Conservation (phyloP, 2,329 filamentous ascomycete species). For the Paramyrothecium roridum region DNA sequence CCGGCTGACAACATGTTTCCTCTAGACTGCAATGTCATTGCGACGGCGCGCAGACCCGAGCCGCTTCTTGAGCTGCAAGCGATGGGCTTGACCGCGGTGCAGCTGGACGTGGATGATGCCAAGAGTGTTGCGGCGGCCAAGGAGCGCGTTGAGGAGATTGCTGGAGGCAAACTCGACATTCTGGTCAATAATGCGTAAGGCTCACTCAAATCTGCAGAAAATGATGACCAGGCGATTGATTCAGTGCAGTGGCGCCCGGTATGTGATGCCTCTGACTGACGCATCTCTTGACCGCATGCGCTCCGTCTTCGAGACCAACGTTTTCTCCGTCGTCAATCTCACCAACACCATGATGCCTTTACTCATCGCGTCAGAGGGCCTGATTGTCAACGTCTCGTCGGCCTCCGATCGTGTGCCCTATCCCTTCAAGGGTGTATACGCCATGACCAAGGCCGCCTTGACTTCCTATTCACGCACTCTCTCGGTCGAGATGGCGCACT, state of each 20-base stretch:
- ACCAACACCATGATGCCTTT: constrained; percentile 33
- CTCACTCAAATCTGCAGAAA: neutral
- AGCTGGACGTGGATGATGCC: constrained; percentile 36
- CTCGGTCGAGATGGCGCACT: constrained; percentile 32
- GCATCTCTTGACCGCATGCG: constrained; percentile 5
- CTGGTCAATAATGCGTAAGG: constrained; percentile 36
- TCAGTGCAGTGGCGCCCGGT: constrained; percentile 5
- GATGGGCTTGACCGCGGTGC: constrained; percentile 16
- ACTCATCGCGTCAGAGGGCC: constrained; percentile 24
- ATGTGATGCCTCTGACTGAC: constrained; percentile 9
- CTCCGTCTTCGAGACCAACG: constrained; percentile 29
- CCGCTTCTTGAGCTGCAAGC: constrained; percentile 9
- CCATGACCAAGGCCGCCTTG: constrained; percentile 38
- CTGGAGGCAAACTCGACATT: constrained; percentile 36
- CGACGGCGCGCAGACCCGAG: constrained; percentile 12
- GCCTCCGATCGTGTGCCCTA: constrained; percentile 16
- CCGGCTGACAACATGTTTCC: neutral
- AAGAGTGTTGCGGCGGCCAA: constrained; percentile 28
- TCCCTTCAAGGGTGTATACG: constrained; percentile 33
- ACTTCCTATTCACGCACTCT: constrained; percentile 30
- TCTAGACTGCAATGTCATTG: constrained; percentile 12
- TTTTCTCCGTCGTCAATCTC: constrained; percentile 31
- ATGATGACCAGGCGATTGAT: neutral
- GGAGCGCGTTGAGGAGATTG: constrained; percentile 25
- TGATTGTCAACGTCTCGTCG: constrained; percentile 36